Conservation (phyloP, 192 early-diverging fungal genomes). For the Umbelopsis vinacea region DNA sequence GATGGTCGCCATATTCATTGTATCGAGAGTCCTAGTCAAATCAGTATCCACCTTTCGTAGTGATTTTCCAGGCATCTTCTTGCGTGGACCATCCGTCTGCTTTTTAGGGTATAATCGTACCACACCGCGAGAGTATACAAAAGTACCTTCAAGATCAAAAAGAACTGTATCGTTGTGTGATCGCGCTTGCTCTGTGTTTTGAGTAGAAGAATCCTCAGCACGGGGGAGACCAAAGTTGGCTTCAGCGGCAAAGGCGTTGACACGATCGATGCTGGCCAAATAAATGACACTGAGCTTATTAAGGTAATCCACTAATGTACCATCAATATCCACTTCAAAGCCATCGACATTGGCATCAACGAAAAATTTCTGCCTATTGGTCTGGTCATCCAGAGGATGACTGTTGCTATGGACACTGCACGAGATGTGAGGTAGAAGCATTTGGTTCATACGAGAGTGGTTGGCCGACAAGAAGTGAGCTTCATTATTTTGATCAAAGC, state of each 20-base stretch:
- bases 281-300: constrained; percentile 68
- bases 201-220: not conserved
- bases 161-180: constrained; percentile 32
- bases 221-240: constrained; percentile 28
- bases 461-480: constrained; percentile 57
- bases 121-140: constrained; percentile 52
- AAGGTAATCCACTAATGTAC: constrained; percentile 66
- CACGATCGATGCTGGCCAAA: constrained; percentile 58
- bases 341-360: constrained; percentile 68
- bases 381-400: constrained; percentile 16
- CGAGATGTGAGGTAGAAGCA: constrained; percentile 55
- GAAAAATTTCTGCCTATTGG: constrained; percentile 41
- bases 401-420: constrained; percentile 51
- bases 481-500: constrained; percentile 63
- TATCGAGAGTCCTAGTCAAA: not conserved
- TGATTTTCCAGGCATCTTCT: constrained; percentile 30
- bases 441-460: constrained; percentile 58
- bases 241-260: constrained; percentile 54
- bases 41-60: constrained; percentile 23
- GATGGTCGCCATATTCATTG: constrained; percentile 50
- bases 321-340: constrained; percentile 75
- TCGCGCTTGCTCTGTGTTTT: constrained; percentile 5
- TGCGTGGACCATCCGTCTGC: constrained; percentile 34
- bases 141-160: constrained; percentile 53
- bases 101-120: constrained; percentile 59